Percentiles rank a stretch among this genome's conserved stretches.
phyloP scores from a whole-genome alignment of 2,329 filamentous ascomycete species.

The Penicillium palitans region DNA sequence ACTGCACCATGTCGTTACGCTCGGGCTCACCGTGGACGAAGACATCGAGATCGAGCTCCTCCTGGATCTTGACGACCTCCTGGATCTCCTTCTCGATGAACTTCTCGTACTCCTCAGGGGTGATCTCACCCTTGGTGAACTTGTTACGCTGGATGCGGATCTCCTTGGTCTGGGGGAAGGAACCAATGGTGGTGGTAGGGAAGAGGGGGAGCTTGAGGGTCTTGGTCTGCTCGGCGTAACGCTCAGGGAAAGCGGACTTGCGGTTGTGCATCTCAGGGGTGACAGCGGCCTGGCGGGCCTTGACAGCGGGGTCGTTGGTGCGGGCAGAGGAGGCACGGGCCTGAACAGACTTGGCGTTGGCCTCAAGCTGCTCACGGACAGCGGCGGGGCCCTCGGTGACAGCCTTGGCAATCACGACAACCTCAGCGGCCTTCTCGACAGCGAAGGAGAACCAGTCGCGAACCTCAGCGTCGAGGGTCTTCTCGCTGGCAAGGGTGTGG shows the following conservation, averaged over 20 bases:
- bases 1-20: constrained; percentile 99
- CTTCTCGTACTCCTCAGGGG: constrained; percentile 86
- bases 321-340: constrained; percentile 86
- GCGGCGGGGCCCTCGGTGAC: constrained; percentile 87
- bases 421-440: constrained; percentile 86
- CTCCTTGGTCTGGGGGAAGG: constrained; percentile 99
- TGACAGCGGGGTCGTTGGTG: constrained; percentile 96
- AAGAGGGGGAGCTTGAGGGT: constrained; percentile 93
- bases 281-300: constrained; percentile 91
- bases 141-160: constrained; percentile 96
- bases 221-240: constrained; percentile 86
- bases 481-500: constrained; percentile 97
- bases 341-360: constrained; percentile 92
- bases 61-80: constrained; percentile 92
- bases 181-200: constrained; percentile 98
- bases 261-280: constrained; percentile 84
- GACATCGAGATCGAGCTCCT: constrained; percentile 96
- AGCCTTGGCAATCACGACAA: constrained; percentile 93
- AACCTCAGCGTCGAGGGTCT: constrained; percentile 93
- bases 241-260: constrained; percentile 80
- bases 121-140: constrained; percentile 98
- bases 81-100: constrained; percentile 99
- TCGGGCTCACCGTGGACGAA: constrained; percentile 98
- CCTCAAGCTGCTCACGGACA: constrained; percentile 86
- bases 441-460: constrained; percentile 99